These are phyloP conservation scores for Gliomastix tumulicola DNA, from an alignment of 2,329 filamentous ascomycete genomes.

Conservation along the genomic window DNA sequence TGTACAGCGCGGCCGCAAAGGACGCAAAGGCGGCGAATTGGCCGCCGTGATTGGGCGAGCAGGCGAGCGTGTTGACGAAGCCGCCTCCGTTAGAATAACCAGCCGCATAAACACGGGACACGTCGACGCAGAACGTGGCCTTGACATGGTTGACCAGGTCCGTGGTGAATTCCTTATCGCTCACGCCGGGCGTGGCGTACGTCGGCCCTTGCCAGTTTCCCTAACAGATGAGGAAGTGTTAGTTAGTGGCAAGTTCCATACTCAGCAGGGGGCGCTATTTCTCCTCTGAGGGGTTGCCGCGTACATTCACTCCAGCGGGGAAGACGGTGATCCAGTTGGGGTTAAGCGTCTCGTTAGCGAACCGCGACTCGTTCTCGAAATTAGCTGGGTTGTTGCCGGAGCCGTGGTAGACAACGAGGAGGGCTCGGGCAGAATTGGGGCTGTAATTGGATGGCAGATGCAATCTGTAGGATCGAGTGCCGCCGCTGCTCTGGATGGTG, in stretches of 20 bases:
- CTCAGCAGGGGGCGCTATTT: too few species aligned
- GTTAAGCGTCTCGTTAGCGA: conserved; percentile 30
- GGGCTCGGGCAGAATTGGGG: conserved; percentile 17
- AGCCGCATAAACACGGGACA: conserved; percentile 30
- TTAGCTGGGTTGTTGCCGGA: conserved; percentile 22
- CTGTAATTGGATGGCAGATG: conserved; percentile 21
- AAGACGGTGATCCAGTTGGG: conserved; percentile 31
- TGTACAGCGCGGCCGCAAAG: conserved; percentile 33
- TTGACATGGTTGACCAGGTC: conserved; percentile 33
- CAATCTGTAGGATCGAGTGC: conserved; percentile 9
- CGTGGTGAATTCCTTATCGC: conserved; percentile 33
- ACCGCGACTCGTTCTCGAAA: conserved; percentile 23
- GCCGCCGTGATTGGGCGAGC: conserved; percentile 22
- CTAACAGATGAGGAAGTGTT: too few species aligned
- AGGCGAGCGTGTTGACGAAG: conserved; percentile 33
- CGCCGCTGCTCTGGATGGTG: conserved; percentile 12
- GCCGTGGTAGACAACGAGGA: conserved; percentile 41
- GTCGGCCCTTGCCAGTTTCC: conserved; percentile 29
- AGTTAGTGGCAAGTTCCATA: too few species aligned
- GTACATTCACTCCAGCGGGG: conserved; percentile 32
- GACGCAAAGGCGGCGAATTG: conserved; percentile 33
- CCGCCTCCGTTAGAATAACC: conserved; percentile 38
- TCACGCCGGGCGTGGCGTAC: conserved; percentile 20
- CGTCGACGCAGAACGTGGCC: conserved; percentile 28
- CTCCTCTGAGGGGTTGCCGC: too few species aligned